These are phyloP conservation scores for Lolium perenne DNA, from an alignment of 176 grass and related monocot species.

Conservation along the genomic window DNA sequence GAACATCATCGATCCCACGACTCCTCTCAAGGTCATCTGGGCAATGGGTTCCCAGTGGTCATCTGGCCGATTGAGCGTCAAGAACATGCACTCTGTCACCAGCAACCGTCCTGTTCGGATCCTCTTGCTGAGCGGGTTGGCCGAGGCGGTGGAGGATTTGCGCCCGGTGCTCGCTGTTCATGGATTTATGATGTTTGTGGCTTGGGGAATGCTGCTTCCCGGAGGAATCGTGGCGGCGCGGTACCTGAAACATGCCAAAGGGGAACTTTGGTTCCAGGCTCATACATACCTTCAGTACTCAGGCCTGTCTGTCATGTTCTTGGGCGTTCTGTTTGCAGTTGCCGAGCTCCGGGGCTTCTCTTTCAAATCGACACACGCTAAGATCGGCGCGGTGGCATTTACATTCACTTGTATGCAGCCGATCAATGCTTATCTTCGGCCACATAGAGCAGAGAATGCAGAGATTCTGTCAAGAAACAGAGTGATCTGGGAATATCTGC, in stretches of 20 bases:
- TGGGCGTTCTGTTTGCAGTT: constrained; percentile 78
- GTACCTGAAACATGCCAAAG: constrained; percentile 85
- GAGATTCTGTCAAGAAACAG: constrained; percentile 51
- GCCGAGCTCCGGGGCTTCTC: constrained; percentile 81
- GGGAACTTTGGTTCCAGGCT: constrained; percentile 70
- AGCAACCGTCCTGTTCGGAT: constrained; percentile 71
- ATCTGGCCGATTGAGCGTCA: constrained; percentile 49
- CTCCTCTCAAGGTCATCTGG: constrained; percentile 85
- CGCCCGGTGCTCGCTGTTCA: constrained; percentile 81
- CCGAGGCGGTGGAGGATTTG: constrained; percentile 78
- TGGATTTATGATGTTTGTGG: constrained; percentile 97
- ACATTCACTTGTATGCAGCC: constrained; percentile 61
- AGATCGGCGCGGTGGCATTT: constrained; percentile 63
- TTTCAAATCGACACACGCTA: constrained; percentile 68
- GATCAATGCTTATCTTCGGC: constrained; percentile 75
- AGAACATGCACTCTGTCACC: constrained; percentile 84
- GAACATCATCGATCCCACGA: constrained; percentile 76
- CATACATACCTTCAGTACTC: constrained; percentile 85
- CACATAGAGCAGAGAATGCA: constrained; percentile 50
- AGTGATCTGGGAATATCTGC: constrained; percentile 72
- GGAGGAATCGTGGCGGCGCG: constrained; percentile 70
- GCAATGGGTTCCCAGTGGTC: constrained; percentile 86
- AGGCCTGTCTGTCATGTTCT: constrained; percentile 70
- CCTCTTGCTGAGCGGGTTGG: constrained; percentile 63
- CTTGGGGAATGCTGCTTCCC: constrained; percentile 76